A percentile compares a stretch with the other conserved stretches of the same genome.
Evolutionary conservation across 108 stramenopile species (phyloP).

Genomic region (Pseudonitzschia multiseries): DNA sequence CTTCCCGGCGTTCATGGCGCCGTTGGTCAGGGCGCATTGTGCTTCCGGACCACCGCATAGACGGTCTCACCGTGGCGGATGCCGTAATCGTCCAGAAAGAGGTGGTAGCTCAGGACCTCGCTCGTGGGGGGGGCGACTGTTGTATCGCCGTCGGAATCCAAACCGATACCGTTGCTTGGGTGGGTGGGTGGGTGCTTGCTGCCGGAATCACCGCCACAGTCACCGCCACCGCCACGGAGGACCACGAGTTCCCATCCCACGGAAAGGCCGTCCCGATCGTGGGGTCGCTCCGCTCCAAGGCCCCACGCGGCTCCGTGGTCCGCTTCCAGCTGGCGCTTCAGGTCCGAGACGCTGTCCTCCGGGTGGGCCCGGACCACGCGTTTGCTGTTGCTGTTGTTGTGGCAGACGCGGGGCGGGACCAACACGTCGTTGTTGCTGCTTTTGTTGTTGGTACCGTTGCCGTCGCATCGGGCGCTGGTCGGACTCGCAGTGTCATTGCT

Average conservation of each 20-base stretch:
- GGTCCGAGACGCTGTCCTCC: conserved; percentile 35
- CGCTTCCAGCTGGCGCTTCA: conserved; percentile 31
- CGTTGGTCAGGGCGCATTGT: neutral
- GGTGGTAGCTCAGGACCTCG: conserved; percentile 36
- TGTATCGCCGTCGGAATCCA: too few species aligned
- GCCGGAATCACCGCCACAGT: neutral
- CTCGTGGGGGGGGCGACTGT: too few species aligned
- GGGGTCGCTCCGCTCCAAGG: neutral
- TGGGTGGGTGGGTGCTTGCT: too few species aligned
- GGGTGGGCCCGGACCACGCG: conserved; percentile 23
- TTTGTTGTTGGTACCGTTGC: too few species aligned
- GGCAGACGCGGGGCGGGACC: neutral
- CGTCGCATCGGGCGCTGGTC: too few species aligned
- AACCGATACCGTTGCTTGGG: too few species aligned
- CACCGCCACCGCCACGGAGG: neutral
- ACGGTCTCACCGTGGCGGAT: conserved; percentile 32
- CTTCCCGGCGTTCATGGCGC: too few species aligned
- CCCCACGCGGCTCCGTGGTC: conserved; percentile 28
- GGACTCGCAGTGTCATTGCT: too few species aligned
- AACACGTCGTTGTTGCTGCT: neutral
- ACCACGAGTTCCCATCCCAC: conserved; percentile 7
- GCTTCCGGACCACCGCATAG: conserved; percentile 37
- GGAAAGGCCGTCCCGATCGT: neutral
- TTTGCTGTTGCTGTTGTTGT: neutral
- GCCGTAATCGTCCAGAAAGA: conserved; percentile 32